Conservation (phyloP, 2,329 filamentous ascomycete genomes). For the Bimuria novae-zelandiae region DNA sequence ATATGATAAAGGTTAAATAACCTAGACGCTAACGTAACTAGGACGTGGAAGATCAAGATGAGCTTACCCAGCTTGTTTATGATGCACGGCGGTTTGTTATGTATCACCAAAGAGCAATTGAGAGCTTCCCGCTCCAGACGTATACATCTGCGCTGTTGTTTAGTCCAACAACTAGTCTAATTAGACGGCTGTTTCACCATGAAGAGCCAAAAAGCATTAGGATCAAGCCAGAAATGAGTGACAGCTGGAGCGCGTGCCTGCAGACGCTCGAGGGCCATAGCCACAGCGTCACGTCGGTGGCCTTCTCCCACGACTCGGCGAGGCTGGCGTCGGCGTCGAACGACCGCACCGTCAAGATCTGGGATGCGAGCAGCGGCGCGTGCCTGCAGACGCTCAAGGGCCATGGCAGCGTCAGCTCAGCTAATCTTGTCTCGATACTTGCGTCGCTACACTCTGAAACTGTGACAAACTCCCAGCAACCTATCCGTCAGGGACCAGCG, state of each 20-base stretch:
- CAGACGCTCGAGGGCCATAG: too few relatives aligned
- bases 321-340: too few relatives aligned
- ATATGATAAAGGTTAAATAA: too few relatives aligned
- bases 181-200: conserved; percentile 2
- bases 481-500: conserved; percentile 2
- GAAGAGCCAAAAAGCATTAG: conserved; percentile 9
- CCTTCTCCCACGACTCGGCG: too few relatives aligned
- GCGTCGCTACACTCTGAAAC: conserved; percentile 6
- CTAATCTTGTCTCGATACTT: conserved; percentile 5
- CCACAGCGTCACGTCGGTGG: too few relatives aligned
- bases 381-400: too few relatives aligned
- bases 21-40: not conserved
- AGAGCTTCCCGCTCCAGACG: not conserved
- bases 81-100: not conserved
- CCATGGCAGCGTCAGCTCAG: too few relatives aligned
- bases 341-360: too few relatives aligned
- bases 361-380: too few relatives aligned
- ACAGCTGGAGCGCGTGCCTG: too few relatives aligned
- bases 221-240: conserved; percentile 14
- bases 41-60: too few relatives aligned
- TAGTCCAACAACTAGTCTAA: conserved; percentile 14
- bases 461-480: conserved; percentile 2
- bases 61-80: not conserved
- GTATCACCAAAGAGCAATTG: not conserved
- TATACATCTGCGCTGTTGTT: conserved; percentile 15